Base-by-base conservation (phyloP, 1,284 basidiomycete genomes). In the Ustilago xerochloae region DNA sequence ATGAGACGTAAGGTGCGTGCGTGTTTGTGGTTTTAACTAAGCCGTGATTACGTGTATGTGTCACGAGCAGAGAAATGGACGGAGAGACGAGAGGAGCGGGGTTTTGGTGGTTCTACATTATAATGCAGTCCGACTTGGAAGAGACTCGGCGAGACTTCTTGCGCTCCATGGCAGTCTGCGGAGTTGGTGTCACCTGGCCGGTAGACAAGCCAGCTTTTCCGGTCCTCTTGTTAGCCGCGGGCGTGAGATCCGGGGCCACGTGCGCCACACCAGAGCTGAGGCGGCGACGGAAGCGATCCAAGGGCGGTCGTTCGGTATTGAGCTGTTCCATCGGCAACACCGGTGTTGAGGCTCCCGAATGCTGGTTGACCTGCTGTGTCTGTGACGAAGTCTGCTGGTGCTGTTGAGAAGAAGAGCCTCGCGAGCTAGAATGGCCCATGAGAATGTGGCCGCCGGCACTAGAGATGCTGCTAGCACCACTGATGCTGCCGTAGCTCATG, bases 401-500 rank as follows among this genome's bases (percentile, higher is more conserved):
- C 36, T 65, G 69, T n/a, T 63, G 69, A 10, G 59, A 48, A 9
- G 70, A 70, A 7, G 74, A 76, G 3, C 57, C 51, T 16, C 54
- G 39, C 3, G 68, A 67, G 45, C 68, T 66, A 18, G 69, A 55
- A 15, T 67, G 55, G 45, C 55, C 59, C 20, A 62, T 24, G 29
- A 57, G 50, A 13, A 62, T 28, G 2, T 29, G 54, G 43, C 64
- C 64, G 16, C 61, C 62, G 9, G 51, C 55, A 53, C 70, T 77
- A 20, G 74, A 77, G 49, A 77, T 57, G 63, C 65, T 76, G 49
- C 70, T 68, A 33, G 58, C 51, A 22, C 60, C 67, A 56, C 67
- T 70, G 54, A 69, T 69, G 52, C 68, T 77, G 57, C 70, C 48
- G 53, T 73, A 73, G 66, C 74, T 77, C 70, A 77, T 63, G 20